Evolutionary conservation across 305 asterid genomes (phyloP), one percentile per base, ranked within the genome.

Genomic region (Vinca major): DNA sequence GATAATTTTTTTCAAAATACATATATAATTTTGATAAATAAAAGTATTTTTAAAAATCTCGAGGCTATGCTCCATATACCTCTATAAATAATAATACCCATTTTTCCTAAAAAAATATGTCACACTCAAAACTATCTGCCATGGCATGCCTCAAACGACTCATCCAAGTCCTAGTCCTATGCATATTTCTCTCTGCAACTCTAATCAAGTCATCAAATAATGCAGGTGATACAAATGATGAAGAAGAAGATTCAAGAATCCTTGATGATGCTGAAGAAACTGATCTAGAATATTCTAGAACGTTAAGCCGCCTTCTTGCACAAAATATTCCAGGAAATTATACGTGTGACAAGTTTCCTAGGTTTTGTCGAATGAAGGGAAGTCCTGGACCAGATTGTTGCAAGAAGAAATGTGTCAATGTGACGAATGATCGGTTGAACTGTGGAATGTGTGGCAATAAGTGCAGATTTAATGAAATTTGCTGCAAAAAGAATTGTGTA

Each of bases 351-450:
- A 51, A 65, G 13, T 80, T 71, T 65, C 80, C 80, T 7, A 74
- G 78, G 40, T 67, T 80, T 44, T 80, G 80, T 50, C 69, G 75
- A 61, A 26, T 53, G 12, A 60, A 61, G 40, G 76, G 81, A 41
- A 71, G 80, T 17, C 67, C 16, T 40, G 74, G 68, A 39, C 77
- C 66, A 13, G 81, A 80, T 63, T 80, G 84, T 51, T 77, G 80
- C 78, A 63, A 76, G 13, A 77, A 77, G 67, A 77, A 65, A 66
- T 77, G 80, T 13, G 82, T 74, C 26, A 62, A 80, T 48, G 80
- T 75, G 63, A 72, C 54, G 73, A 75, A n/a, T 4, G 80, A 78
- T 72, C 17, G 66, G 9, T 8, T 65, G 12, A 78, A 80, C 33
- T 78, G 85, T 58, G 78, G 76, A 0, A 69, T 44, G 53, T 77